Percentiles rank a stretch among this genome's conserved stretches.
phyloP scores from a whole-genome alignment of 2,329 filamentous ascomycete species.

The Xylaria sp. region DNA sequence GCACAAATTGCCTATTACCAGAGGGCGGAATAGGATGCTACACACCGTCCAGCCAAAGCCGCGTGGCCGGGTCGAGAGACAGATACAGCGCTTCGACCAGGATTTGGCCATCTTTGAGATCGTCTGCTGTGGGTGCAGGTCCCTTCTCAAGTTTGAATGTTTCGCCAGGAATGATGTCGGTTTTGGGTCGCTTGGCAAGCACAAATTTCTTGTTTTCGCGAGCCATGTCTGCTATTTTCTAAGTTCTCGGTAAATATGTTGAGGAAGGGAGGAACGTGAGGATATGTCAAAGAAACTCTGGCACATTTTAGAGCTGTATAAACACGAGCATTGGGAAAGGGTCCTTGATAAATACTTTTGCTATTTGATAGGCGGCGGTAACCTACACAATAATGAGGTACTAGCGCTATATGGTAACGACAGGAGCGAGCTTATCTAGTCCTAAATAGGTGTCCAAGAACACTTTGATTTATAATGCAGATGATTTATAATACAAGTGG shows the following conservation, averaged over 20 bases:
- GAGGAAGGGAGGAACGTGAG: neutral
- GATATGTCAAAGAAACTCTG: neutral
- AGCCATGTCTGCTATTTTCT: conserved; percentile 51
- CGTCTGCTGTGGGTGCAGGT: conserved; percentile 61
- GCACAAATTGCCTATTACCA: neutral
- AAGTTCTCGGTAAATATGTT: neutral
- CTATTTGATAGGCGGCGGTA: neutral
- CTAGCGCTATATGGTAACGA: neutral
- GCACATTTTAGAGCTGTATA: neutral
- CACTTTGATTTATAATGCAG: neutral
- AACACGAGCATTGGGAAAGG: neutral
- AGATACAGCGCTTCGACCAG: conserved; percentile 72
- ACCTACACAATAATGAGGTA: neutral
- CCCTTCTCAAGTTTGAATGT: conserved; percentile 69
- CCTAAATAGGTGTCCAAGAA: neutral
- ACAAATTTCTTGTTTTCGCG: conserved; percentile 63
- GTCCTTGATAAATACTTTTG: neutral
- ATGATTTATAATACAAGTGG: neutral
- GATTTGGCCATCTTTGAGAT: conserved; percentile 72
- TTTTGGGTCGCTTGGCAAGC: conserved; percentile 72
- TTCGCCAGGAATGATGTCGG: conserved; percentile 70
- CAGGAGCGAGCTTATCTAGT: neutral
- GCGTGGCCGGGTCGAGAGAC: conserved; percentile 79
- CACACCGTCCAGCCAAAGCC: conserved; percentile 73
- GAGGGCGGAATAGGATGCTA: conserved; percentile 1